Conservation (phyloP, 192 early-diverging fungal genomes). For the Entomortierella lignicola region DNA sequence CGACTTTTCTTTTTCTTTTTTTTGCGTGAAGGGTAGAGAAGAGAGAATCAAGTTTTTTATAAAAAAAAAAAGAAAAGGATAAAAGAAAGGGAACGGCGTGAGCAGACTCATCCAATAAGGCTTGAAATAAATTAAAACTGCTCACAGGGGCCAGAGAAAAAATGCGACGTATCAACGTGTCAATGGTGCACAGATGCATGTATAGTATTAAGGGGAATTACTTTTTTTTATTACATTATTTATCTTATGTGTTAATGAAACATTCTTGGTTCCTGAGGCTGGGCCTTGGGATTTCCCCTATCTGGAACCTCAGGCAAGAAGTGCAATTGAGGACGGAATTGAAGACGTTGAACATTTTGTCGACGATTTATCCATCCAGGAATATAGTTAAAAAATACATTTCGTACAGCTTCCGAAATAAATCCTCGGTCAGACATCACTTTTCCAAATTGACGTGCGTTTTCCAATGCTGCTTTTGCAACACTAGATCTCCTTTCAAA, state of each 20-base stretch:
- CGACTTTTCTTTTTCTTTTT: not conserved
- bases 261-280: slow-evolving; percentile 32
- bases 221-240: not conserved
- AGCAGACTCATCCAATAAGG: no score
- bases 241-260: slow-evolving; percentile 3
- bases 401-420: slow-evolving; percentile 30
- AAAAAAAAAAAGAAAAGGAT: not conserved
- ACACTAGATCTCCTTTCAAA: slow-evolving; percentile 23
- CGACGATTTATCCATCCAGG: slow-evolving; percentile 39
- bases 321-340: slow-evolving; percentile 41
- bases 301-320: slow-evolving; percentile 46
- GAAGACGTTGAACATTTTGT: slow-evolving; percentile 35
- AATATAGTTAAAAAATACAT: slow-evolving; percentile 48
- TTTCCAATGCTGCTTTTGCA: slow-evolving; percentile 32
- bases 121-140: no score
- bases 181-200: not conserved
- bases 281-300: slow-evolving; percentile 30
- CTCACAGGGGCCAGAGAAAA: not conserved
- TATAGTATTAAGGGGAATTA: not conserved
- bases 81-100: not conserved
- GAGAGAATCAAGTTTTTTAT: not conserved
- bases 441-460: slow-evolving; percentile 47
- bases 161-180: not conserved
- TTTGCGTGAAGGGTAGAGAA: not conserved
- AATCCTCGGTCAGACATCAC: slow-evolving; percentile 43